A percentile compares a stretch with the other conserved stretches of the same genome.
These are phyloP conservation scores for Colletotrichum horii DNA, from an alignment of 2,329 filamentous ascomycete genomes.

Conservation along the genomic window DNA sequence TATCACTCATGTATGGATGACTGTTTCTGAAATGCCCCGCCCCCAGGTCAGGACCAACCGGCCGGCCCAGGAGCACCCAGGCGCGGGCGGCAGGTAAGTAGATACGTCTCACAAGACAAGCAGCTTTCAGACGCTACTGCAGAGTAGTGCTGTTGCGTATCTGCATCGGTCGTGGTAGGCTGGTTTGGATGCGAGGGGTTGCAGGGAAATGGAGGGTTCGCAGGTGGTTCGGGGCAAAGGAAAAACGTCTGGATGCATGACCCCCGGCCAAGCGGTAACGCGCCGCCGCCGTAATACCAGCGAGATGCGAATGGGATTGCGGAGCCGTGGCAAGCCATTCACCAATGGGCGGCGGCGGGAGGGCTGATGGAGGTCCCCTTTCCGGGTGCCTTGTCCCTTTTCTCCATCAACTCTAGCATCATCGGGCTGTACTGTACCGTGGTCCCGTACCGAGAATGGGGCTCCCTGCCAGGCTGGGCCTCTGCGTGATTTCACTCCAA, in stretches of 20 bases:
- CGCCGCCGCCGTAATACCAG: slow-evolving; percentile 1
- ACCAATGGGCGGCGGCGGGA: not conserved
- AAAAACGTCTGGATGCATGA: slow-evolving; percentile 4
- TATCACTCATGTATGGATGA: not conserved
- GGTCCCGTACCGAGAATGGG: slow-evolving; percentile 3
- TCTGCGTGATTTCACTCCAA: not conserved
- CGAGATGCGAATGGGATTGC: slow-evolving; percentile 6
- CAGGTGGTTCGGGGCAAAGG: slow-evolving; percentile 22
- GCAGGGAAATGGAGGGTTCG: slow-evolving; percentile 17
- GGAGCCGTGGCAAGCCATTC: not conserved
- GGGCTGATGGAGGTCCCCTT: slow-evolving; percentile 4
- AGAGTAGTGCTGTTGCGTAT: not conserved
- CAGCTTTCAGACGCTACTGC: not conserved
- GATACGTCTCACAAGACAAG: not conserved
- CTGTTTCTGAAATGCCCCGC: not conserved
- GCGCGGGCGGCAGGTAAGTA: slow-evolving; percentile 4
- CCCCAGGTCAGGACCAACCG: slow-evolving; percentile 12
- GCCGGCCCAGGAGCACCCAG: slow-evolving; percentile 12
- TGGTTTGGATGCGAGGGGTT: slow-evolving; percentile 3
- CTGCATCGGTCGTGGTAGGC: not conserved
- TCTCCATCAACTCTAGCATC: slow-evolving; percentile 7
- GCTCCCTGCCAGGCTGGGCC: not conserved
- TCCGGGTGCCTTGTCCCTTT: slow-evolving; percentile 16
- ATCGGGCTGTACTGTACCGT: slow-evolving; percentile 16
- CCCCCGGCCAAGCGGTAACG: slow-evolving; percentile 22